Base-by-base conservation (phyloP, 305 asterid species). In the Fraxinus latifolia region DNA sequence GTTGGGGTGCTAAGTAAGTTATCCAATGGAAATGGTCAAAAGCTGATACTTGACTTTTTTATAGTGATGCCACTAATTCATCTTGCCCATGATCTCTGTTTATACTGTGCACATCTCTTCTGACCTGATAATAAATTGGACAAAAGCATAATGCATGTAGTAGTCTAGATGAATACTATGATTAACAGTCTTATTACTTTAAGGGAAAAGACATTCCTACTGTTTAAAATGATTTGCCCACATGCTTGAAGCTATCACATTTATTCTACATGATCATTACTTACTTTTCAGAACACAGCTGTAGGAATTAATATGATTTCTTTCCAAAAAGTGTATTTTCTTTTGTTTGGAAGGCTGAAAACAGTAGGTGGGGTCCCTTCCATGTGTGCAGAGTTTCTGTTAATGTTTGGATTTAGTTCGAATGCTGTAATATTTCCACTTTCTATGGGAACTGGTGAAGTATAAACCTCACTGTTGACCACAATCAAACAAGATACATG, bases 301-400 rank as follows among this genome's bases (percentile, higher is more conserved):
- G 36, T 5, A 27, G 14, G 32, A 9, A 11, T 67, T 27, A 7
- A 21, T 60, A 19, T 17, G 70, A 60, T 53, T 32, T 80, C 39
- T 33, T 44, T 60, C 31, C 71, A n/a, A 37, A 65, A 78, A 72
- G 84, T 74, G 71, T n/a, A 34, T 42, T 75, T 47, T 47, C 27
- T n/a, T 80, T 33, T 74, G 12, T 67, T 77, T 80, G 79, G 79
- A 53, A 77, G 15, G 68, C 37, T 2, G 19, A 17, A 4, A 21
- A 23, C 3, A 15, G 75, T 29, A 47, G 55, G 50, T 21, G 9
- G 55, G 75, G 82, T 78, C 23, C 25, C 68, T 60, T 62, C 55
- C 9, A 11, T 36, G 6, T 19, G 77, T 32, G 32, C 9, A 79
- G 42, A 76, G 53, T 27, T 82, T 34, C 7, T 33, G 77, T 72